These are phyloP conservation scores for Blastobotrys terrestris DNA, from an alignment of 805 yeast species.

Conservation along the genomic window DNA sequence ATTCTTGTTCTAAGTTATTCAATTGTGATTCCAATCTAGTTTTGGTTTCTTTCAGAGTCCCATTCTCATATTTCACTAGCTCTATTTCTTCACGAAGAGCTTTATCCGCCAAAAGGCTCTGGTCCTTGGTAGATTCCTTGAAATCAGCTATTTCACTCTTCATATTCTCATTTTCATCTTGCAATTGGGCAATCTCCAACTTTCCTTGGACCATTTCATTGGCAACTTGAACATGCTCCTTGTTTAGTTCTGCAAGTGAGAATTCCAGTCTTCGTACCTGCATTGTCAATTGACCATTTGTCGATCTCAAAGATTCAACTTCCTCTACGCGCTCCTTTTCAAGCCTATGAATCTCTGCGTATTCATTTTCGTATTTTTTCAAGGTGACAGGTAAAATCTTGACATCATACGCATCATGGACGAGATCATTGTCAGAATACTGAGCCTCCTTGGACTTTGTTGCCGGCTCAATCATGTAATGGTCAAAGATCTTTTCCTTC, in stretches of 20 bases:
- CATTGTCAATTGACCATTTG: conserved; percentile 66
- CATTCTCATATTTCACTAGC: conserved; percentile 33
- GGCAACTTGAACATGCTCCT: conserved; percentile 81
- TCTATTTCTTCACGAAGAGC: conserved; percentile 19
- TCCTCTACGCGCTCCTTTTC: conserved; percentile 64
- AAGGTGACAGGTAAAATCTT: conserved; percentile 68
- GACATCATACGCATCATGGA: conserved; percentile 69
- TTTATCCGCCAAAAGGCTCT: conserved; percentile 6
- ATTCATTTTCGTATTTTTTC: conserved; percentile 66
- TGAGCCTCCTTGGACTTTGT: conserved; percentile 18
- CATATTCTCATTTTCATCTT: conserved; percentile 67
- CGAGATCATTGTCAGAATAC: conserved; percentile 68
- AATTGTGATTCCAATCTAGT: conserved; percentile 58
- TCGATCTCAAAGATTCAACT: conserved; percentile 49
- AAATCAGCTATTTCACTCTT: conserved; percentile 28
- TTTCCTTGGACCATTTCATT: conserved; percentile 81
- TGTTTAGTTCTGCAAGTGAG: conserved; percentile 59
- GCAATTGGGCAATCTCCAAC: conserved; percentile 63
- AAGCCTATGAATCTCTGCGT: conserved; percentile 58
- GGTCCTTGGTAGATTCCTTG: conserved; percentile 8
- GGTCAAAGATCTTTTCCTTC: conserved; percentile 72
- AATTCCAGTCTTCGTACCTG: conserved; percentile 70
- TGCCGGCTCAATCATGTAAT: conserved; percentile 43
- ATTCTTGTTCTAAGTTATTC: conserved; percentile 37
- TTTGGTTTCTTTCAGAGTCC: conserved; percentile 54